These are phyloP conservation scores for Sequoia sempervirens DNA, from an alignment of 75 land plant species.

Conservation along the genomic window DNA sequence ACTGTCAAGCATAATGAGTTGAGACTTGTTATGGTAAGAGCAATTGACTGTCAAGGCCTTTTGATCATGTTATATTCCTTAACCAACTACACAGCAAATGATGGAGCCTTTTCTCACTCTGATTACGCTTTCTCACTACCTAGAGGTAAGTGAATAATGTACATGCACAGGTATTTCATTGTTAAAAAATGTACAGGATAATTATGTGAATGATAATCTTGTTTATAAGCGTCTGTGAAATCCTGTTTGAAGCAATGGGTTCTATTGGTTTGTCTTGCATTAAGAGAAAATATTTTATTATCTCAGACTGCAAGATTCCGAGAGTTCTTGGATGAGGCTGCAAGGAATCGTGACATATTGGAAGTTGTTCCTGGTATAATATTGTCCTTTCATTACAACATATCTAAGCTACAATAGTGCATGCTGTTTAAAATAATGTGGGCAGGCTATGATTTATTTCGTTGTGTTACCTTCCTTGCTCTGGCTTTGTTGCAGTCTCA, in stretches of 20 bases:
- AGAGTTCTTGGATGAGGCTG: conserved; percentile 99
- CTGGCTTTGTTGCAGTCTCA: not conserved
- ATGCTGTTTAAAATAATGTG: conserved; percentile 2
- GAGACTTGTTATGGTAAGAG: not conserved
- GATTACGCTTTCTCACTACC: conserved; percentile 87
- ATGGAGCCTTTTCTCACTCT: conserved; percentile 91
- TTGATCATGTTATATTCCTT: conserved; percentile 9
- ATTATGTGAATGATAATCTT: not conserved
- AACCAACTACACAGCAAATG: conserved; percentile 71
- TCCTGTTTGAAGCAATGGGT: not conserved
- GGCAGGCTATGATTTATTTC: not conserved
- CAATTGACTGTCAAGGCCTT: not conserved
- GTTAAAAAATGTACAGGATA: not conserved
- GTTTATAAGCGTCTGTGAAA: not conserved
- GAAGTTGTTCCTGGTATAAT: conserved; percentile 89
- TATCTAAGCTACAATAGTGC: not conserved
- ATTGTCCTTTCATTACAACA: not conserved
- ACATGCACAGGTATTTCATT: not conserved
- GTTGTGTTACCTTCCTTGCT: not conserved
- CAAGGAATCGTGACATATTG: conserved; percentile 79
- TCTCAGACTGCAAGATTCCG: conserved; percentile 90
- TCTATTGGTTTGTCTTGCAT: not conserved
- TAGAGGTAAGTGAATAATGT: conserved; percentile 59
- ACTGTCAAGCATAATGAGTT: conserved; percentile 3
- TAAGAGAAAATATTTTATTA: not conserved